phyloP scores from a whole-genome alignment of 2,329 filamentous ascomycete species.

The Orbilia ellipsospora region DNA sequence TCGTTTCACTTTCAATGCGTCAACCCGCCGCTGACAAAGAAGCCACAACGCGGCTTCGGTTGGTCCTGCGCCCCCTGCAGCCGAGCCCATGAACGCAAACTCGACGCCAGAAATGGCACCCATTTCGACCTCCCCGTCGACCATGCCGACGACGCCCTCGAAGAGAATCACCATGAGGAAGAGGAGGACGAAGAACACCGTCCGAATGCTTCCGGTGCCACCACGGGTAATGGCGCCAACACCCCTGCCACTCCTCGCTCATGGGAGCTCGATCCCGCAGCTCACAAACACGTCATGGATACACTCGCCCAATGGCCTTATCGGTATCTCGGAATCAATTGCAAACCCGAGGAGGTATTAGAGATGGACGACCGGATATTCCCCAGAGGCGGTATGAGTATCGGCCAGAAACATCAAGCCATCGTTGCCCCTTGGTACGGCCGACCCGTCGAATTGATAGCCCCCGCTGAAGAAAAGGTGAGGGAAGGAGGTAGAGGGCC shows the following conservation, averaged over 20 bases:
- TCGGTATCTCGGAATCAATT: slow-evolving; percentile 94
- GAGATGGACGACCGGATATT: slow-evolving; percentile 99
- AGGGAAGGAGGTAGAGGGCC: slow-evolving; percentile 73
- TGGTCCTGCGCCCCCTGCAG: slow-evolving; percentile 98
- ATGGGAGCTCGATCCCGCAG: slow-evolving; percentile 32
- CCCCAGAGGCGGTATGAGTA: slow-evolving; percentile 88
- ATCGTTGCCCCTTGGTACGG: slow-evolving; percentile 86
- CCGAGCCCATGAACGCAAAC: slow-evolving; percentile 89
- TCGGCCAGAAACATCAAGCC: slow-evolving; percentile 92
- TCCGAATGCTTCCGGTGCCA: slow-evolving; percentile 57
- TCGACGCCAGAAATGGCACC: slow-evolving; percentile 82
- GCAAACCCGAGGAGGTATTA: slow-evolving; percentile 90
- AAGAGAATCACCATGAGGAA: slow-evolving; percentile 73
- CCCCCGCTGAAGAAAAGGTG: slow-evolving; percentile 87
- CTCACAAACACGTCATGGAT: slow-evolving; percentile 61
- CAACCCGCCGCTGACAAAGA: slow-evolving; percentile 88
- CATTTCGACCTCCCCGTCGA: slow-evolving; percentile 21
- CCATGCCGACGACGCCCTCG: slow-evolving; percentile 24
- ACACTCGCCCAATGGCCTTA: slow-evolving; percentile 96
- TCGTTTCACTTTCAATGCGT: slow-evolving; percentile 99
- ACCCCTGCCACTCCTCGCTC: slow-evolving; percentile 56
- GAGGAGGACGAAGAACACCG: slow-evolving; percentile 71
- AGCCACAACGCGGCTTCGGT: slow-evolving; percentile 95
- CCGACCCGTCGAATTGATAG: slow-evolving; percentile 87
- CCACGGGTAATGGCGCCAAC: slow-evolving; percentile 48